These are phyloP conservation scores for Lipomyces sp. DNA, from an alignment of 805 yeast species.

Conservation along the genomic window DNA sequence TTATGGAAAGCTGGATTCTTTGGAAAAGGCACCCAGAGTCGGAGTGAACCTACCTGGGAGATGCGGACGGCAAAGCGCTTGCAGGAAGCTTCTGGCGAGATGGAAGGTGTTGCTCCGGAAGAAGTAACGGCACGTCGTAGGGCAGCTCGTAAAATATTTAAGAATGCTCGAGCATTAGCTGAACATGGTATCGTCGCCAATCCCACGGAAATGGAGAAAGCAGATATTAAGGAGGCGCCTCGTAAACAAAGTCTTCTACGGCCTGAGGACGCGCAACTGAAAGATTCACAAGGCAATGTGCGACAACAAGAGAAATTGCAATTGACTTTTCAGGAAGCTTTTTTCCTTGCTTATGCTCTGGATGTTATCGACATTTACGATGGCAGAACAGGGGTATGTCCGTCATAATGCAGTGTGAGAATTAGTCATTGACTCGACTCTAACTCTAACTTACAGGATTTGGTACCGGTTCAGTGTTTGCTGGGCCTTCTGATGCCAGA, in stretches of 20 bases:
- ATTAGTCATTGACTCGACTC: neutral
- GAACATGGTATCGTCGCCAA: constrained; percentile 53
- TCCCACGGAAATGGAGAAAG: constrained; percentile 37
- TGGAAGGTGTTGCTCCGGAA: constrained; percentile 59
- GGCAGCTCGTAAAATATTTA: constrained; percentile 71
- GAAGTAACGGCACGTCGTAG: constrained; percentile 78
- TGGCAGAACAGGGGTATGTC: constrained; percentile 34
- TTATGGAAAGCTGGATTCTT: constrained; percentile 89
- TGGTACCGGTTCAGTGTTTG: constrained; percentile 19
- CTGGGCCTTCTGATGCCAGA: constrained; percentile 37
- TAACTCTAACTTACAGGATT: constrained; percentile 16
- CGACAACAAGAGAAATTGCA: constrained; percentile 56
- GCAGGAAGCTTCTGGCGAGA: constrained; percentile 45
- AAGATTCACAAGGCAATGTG: constrained; percentile 42
- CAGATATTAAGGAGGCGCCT: neutral
- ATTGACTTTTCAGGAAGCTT: constrained; percentile 73
- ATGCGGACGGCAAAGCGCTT: constrained; percentile 65
- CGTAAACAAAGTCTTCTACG: constrained; percentile 37
- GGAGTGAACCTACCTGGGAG: constrained; percentile 93
- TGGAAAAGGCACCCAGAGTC: constrained; percentile 86
- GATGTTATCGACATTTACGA: constrained; percentile 52
- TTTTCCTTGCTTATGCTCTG: constrained; percentile 67
- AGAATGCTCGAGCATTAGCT: constrained; percentile 63
- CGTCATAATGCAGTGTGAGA: neutral
- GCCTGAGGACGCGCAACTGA: constrained; percentile 47